Percentiles rank a stretch among this genome's conserved stretches.
Conservation (phyloP, 1,284 basidiomycete species). For the Mycosarcoma mackinlayi region DNA sequence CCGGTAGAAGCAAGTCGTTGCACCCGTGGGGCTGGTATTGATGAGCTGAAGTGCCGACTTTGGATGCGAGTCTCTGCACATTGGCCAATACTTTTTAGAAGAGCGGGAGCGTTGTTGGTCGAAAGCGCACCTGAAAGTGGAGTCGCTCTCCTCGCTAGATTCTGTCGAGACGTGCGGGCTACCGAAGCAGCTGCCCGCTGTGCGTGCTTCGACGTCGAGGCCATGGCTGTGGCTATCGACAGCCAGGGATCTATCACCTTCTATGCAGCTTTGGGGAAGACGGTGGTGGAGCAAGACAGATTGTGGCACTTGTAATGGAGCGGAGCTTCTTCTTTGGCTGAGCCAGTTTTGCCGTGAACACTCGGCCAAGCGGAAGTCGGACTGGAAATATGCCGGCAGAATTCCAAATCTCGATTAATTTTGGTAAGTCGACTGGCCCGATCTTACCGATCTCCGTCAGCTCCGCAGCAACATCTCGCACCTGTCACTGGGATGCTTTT, state of each 20-base stretch:
- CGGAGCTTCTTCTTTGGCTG: constrained; percentile 36
- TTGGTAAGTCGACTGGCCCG: no score
- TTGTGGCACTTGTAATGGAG: no score
- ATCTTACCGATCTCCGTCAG: not conserved
- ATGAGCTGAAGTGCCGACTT: constrained; percentile 12
- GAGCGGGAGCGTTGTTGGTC: not conserved
- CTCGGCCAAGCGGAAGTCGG: constrained; percentile 31
- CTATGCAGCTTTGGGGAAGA: not conserved
- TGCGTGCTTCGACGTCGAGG: constrained; percentile 21
- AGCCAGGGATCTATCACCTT: no score
- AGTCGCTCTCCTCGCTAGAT: constrained; percentile 2
- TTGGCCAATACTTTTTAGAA: not conserved
- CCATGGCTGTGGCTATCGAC: not conserved
- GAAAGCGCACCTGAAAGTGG: constrained; percentile 3
- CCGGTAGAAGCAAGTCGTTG: constrained; percentile 15
- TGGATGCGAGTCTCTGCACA: not conserved
- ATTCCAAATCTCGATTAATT: constrained; percentile 7
- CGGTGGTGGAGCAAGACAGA: not conserved
- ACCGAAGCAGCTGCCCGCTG: constrained; percentile 17
- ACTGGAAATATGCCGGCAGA: constrained; percentile 28
- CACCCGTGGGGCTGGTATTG: constrained; percentile 6
- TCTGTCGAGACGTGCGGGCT: constrained; percentile 17
- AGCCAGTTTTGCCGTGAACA: constrained; percentile 24
- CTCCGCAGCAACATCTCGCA: no score
- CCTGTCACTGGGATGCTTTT: not conserved